Evolutionary conservation across 2,329 filamentous ascomycete genomes (phyloP).

Genomic region (Thielaviopsis musarum): DNA sequence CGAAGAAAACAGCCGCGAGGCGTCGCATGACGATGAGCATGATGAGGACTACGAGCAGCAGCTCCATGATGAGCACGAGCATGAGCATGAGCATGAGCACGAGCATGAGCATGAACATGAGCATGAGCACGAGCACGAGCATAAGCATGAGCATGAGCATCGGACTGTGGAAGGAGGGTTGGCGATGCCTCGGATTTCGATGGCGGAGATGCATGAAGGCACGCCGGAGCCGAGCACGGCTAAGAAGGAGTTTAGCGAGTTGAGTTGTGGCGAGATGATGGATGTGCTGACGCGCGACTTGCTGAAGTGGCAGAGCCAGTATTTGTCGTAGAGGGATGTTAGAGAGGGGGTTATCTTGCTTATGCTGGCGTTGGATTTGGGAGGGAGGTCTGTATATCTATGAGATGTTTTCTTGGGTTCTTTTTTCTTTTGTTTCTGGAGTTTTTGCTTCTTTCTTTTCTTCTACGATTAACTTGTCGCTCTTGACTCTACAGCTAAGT

Average conservation of each 20-base stretch:
- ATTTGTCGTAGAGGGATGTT: conserved; percentile 19
- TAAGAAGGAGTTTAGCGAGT: conserved; percentile 48
- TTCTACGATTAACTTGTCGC: too few relatives aligned
- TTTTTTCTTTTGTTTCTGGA: too few relatives aligned
- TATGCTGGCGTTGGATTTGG: too few relatives aligned
- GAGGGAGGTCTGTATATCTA: background rate
- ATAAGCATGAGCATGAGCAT: background rate
- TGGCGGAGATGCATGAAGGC: background rate
- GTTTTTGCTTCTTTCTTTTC: too few relatives aligned
- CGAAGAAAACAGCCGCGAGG: conserved; percentile 22
- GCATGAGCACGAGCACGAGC: conserved; percentile 7
- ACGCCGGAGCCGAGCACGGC: conserved; percentile 5
- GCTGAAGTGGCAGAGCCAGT: conserved; percentile 72
- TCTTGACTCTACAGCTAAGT: too few relatives aligned
- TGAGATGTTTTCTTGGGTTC: background rate
- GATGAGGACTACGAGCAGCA: background rate
- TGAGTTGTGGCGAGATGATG: conserved; percentile 81
- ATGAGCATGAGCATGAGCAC: background rate
- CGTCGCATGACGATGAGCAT: conserved; percentile 13
- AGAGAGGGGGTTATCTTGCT: too few relatives aligned
- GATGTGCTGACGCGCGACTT: conserved; percentile 65
- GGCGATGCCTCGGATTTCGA: background rate
- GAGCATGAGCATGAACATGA: conserved; percentile 12
- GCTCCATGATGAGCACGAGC: conserved; percentile 10
- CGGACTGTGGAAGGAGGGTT: background rate